These are phyloP conservation scores for Colletotrichum eleusines DNA, from an alignment of 2,329 filamentous ascomycete species.

Conservation along the genomic window DNA sequence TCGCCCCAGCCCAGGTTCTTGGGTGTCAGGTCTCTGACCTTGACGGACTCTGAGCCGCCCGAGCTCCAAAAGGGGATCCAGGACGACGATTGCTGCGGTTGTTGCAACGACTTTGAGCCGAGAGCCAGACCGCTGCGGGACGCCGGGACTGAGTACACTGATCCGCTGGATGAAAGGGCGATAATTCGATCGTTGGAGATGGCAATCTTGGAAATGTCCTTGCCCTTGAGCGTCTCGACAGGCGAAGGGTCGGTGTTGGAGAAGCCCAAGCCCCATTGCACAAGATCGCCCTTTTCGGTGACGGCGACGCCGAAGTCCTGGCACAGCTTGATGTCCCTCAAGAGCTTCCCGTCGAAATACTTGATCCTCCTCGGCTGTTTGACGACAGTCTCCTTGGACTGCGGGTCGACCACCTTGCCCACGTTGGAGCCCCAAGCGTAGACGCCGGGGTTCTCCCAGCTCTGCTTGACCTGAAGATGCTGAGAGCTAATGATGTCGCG, in stretches of 20 bases:
- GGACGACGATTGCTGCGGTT: slow-evolving; percentile 54
- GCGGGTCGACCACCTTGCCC: slow-evolving; percentile 86
- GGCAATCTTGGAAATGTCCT: slow-evolving; percentile 80
- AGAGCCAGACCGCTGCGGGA: slow-evolving; percentile 77
- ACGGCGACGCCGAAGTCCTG: slow-evolving; percentile 87
- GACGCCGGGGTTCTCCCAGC: slow-evolving; percentile 85
- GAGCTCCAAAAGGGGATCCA: slow-evolving; percentile 81
- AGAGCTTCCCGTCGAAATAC: slow-evolving; percentile 85
- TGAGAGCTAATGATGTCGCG: slow-evolving; percentile 84
- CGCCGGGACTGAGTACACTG: slow-evolving; percentile 86
- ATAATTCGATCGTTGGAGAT: slow-evolving; percentile 88
- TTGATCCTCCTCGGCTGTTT: slow-evolving; percentile 83
- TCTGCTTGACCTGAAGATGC: slow-evolving; percentile 87
- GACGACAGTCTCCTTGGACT: slow-evolving; percentile 80
- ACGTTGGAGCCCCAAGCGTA: slow-evolving; percentile 94
- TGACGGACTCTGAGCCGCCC: slow-evolving; percentile 59
- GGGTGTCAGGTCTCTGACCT: slow-evolving; percentile 80
- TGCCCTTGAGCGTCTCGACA: slow-evolving; percentile 80
- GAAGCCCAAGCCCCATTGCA: slow-evolving; percentile 91
- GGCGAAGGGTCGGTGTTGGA: slow-evolving; percentile 74
- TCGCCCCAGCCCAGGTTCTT: slow-evolving; percentile 75
- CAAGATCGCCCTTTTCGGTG: slow-evolving; percentile 85
- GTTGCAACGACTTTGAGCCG: slow-evolving; percentile 73
- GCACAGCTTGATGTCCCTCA: slow-evolving; percentile 90
- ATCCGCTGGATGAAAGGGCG: slow-evolving; percentile 79